phyloP scores from a whole-genome alignment of 2,329 filamentous ascomycete species.

The Fusarium phyllophilum region DNA sequence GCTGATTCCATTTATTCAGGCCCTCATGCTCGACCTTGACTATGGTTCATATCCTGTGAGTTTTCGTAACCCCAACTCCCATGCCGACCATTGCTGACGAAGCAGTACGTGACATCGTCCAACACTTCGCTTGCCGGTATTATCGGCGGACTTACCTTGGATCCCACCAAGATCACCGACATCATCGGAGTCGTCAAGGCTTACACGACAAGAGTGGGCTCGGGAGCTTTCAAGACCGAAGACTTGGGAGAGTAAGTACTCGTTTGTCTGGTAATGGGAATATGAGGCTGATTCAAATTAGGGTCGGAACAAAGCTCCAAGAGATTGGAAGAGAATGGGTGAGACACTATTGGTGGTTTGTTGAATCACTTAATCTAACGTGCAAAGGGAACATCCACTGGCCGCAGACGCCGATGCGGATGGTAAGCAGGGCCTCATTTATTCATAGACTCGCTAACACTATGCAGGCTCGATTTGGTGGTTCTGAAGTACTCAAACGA shows the following conservation, averaged over 20 bases:
- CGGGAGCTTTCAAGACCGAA: conserved; percentile 75
- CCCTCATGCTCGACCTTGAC: conserved; percentile 74
- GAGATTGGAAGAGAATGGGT: conserved; percentile 56
- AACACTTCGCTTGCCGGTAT: conserved; percentile 65
- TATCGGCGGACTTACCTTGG: conserved; percentile 70
- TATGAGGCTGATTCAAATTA: neutral
- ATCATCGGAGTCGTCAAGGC: conserved; percentile 76
- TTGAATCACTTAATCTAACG: neutral
- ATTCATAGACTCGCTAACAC: neutral
- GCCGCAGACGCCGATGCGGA: conserved; percentile 68
- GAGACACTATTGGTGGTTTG: neutral
- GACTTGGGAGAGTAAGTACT: conserved; percentile 53
- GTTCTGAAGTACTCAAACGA: neutral
- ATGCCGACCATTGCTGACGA: conserved; percentile 29
- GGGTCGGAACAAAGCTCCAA: conserved; percentile 58
- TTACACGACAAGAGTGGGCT: conserved; percentile 71
- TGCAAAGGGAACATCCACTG: conserved; percentile 59
- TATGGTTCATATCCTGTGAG: conserved; percentile 54
- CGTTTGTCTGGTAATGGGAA: neutral
- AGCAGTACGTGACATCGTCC: conserved; percentile 63
- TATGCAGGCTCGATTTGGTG: neutral
- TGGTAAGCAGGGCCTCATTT: conserved; percentile 49
- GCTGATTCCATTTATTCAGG: conserved; percentile 36
- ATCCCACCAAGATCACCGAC: conserved; percentile 67
- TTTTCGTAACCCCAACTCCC: conserved; percentile 6